Evolutionary conservation across 75 land plant genomes (phyloP), one percentile per base, ranked within the genome.

Genomic region (Cupressus sempervirens): DNA sequence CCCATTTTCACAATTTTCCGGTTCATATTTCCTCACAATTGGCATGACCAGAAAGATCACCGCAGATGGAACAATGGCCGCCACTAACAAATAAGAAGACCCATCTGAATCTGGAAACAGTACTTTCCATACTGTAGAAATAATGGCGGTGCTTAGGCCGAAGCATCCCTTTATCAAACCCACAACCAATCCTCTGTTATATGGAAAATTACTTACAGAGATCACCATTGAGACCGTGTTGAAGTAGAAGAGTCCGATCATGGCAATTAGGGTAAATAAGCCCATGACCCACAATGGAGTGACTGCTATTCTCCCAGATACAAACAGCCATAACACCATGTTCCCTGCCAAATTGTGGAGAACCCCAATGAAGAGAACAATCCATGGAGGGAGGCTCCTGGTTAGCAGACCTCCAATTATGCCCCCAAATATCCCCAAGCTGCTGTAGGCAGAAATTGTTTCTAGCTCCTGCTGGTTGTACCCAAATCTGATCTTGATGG

Each of bases 201-300:
- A 62, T 4, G 90, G 91, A 82, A 90, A 90, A 84, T 86, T 90
- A n/a, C 85, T 87, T 68, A 90, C 91, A 62, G 86, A 72, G 12
- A 86, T 82, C 13, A 86, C 88, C 4, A 90, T 38, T 1, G 73
- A 89, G 1, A 86, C 89, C 0, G 91, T 90, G 79, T 85, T 90
- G 16, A 83, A 81, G 85, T 83, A 90, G 15, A 89, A 81, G 56
- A 84, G 85, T 1, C 87, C 83, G 48, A 88, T 90, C 3, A 90
- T 65, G 40, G 90, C 90, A 5, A 89, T 29, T 23, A 40, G 85
- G 15, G 85, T 85, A 13, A 36, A 52, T 11, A 85, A n/a, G 36
- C 89, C 85, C 77, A 85, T 82, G 29, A 81, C 83, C 91, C 91
- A 89, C 23, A 83, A 38, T 0, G 89, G 50, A 1, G 89, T 87